These are phyloP conservation scores for Sinapis alba DNA, from an alignment of 441 rosid genomes.

Conservation along the genomic window DNA sequence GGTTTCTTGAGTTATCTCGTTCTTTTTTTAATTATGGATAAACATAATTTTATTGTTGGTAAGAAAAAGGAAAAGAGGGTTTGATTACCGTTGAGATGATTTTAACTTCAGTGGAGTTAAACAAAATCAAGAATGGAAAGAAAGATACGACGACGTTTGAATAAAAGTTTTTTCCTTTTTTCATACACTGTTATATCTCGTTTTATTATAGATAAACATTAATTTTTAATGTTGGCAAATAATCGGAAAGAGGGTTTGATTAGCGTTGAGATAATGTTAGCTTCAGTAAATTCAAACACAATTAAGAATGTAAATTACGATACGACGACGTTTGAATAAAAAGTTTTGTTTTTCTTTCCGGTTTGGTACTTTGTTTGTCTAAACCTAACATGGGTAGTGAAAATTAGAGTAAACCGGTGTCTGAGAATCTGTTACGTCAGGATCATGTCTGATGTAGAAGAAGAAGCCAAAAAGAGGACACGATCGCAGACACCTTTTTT, in stretches of 20 bases:
- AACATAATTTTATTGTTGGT: background rate
- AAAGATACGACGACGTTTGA: background rate
- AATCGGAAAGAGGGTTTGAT: background rate
- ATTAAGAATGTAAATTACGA: no score
- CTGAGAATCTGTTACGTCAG: background rate
- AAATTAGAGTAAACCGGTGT: background rate
- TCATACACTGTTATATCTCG: background rate
- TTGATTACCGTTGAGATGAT: background rate
- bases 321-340: no score
- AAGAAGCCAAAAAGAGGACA: background rate
- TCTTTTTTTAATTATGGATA: background rate
- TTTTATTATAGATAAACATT: no score
- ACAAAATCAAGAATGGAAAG: background rate
- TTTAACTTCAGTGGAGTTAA: background rate
- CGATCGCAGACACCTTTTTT: background rate
- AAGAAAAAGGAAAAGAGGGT: background rate
- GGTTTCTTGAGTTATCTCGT: background rate
- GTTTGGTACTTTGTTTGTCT: background rate
- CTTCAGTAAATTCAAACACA: background rate
- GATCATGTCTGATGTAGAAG: background rate
- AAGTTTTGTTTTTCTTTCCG: no score
- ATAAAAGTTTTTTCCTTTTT: background rate
- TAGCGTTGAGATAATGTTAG: background rate
- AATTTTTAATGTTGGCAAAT: background rate
- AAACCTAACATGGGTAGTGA: background rate